These are phyloP conservation scores for Phialophora chinensis DNA, from an alignment of 2,329 filamentous ascomycete species.

Conservation along the genomic window DNA sequence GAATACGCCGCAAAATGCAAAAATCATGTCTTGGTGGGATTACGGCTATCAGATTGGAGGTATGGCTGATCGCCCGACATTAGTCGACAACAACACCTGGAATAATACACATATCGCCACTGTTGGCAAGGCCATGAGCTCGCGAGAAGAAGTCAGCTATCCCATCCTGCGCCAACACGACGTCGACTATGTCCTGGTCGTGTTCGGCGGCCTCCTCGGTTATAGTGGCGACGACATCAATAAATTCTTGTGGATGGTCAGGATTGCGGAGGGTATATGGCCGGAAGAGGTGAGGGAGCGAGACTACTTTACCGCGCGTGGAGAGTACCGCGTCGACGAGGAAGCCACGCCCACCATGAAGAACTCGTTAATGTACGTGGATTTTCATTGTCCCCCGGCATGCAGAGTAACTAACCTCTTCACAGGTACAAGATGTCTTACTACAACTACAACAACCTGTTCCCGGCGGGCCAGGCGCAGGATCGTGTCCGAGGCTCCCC, in stretches of 20 bases:
- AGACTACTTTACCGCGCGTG: conserved; percentile 89
- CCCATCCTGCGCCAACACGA: conserved; percentile 98
- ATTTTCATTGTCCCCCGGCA: background rate
- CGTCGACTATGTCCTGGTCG: conserved; percentile 97
- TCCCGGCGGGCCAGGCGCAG: conserved; percentile 85
- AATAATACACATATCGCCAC: conserved; percentile 99
- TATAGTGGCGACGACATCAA: conserved; percentile 99
- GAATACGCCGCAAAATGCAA: conserved; percentile 92
- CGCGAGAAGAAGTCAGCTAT: conserved; percentile 95
- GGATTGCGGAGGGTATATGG: conserved; percentile 99
- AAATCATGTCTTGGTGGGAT: conserved; percentile 99
- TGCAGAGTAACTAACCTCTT: conserved; percentile 36
- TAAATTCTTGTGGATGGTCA: conserved; percentile 99
- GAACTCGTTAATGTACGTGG: conserved; percentile 94
- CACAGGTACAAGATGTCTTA: conserved; percentile 99
- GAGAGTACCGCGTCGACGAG: conserved; percentile 95
- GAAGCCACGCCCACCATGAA: conserved; percentile 95
- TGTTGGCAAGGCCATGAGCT: conserved; percentile 98
- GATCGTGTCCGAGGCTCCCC: conserved; percentile 85
- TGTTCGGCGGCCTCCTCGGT: conserved; percentile 92
- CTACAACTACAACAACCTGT: conserved; percentile 92
- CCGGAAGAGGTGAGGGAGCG: conserved; percentile 98
- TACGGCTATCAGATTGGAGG: conserved; percentile 99
- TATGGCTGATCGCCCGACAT: conserved; percentile 95
- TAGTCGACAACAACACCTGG: conserved; percentile 99